These are phyloP conservation scores for Yamadazyma sp. DNA, from an alignment of 1,139 yeast genomes.

Conservation along the genomic window DNA sequence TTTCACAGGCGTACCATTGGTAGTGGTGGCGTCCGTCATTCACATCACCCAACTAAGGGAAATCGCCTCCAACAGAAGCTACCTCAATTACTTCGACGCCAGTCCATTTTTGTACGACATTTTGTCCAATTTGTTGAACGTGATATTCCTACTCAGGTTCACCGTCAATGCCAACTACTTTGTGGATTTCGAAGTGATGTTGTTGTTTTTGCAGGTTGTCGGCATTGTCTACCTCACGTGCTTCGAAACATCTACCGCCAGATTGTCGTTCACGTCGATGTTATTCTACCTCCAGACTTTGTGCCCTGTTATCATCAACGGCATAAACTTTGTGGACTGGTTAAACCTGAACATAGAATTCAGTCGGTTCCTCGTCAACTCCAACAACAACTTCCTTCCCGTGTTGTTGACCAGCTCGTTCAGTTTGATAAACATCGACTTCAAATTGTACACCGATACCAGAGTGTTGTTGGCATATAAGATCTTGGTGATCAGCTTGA, in stretches of 20 bases:
- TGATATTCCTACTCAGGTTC: conserved; percentile 10
- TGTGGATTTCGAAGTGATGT: conserved; percentile 13
- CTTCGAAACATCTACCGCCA: not conserved
- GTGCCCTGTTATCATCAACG: conserved; percentile 10
- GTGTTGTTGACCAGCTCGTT: conserved; percentile 30
- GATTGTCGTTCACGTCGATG: not conserved
- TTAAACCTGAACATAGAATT: not conserved
- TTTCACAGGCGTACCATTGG: conserved; percentile 2
- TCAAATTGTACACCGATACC: conserved; percentile 14
- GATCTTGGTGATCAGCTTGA: conserved; percentile 20
- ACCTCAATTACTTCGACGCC: conserved; percentile 2
- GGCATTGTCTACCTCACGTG: not conserved
- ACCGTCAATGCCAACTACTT: conserved; percentile 2
- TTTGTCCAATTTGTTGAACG: conserved; percentile 7
- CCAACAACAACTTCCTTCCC: conserved; percentile 30
- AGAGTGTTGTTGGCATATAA: conserved; percentile 14
- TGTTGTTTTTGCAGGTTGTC: conserved; percentile 16
- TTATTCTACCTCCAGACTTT: conserved; percentile 8
- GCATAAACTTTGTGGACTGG: conserved; percentile 6
- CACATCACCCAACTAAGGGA: conserved; percentile 2
- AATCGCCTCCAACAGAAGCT: not conserved
- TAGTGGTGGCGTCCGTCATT: conserved; percentile 2
- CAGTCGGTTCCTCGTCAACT: conserved; percentile 6
- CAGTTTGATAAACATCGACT: conserved; percentile 19
- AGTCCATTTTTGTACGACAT: conserved; percentile 6